Evolutionary conservation across 1,284 basidiomycete genomes (phyloP).

Genomic region (Abortiporus biennis): DNA sequence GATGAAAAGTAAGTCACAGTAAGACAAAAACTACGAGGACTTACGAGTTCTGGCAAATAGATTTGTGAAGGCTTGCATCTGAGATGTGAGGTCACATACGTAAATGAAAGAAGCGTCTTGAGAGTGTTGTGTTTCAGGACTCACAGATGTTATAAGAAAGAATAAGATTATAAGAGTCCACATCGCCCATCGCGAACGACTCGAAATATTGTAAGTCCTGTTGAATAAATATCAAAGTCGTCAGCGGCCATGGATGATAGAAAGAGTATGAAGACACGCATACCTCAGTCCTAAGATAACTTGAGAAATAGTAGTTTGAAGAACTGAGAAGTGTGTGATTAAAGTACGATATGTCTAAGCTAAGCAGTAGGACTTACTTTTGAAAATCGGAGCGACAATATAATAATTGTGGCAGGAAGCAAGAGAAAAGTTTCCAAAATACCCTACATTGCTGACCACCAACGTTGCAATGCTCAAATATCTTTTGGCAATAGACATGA

Average conservation of each 20-base stretch:
- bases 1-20: constrained; percentile 1
- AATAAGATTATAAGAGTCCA: constrained; percentile 17
- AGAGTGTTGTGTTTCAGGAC: constrained; percentile 1
- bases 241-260: background rate
- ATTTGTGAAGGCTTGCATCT: constrained; percentile 48
- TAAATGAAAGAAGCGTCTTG: background rate
- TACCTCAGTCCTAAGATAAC: constrained; percentile 35
- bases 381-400: constrained; percentile 44
- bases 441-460: constrained; percentile 32
- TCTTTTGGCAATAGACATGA: no score
- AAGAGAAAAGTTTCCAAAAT: constrained; percentile 24
- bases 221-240: background rate
- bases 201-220: constrained; percentile 28
- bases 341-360: background rate
- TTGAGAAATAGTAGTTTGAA: constrained; percentile 50
- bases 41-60: constrained; percentile 36
- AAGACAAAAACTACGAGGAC: constrained; percentile 15
- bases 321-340: constrained; percentile 25
- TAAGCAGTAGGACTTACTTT: constrained; percentile 29
- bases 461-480: constrained; percentile 33
- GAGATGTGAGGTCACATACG: background rate
- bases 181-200: constrained; percentile 11
- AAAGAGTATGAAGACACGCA: constrained; percentile 1
- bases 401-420: constrained; percentile 27
- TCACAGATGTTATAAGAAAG: constrained; percentile 11